phyloP scores from a whole-genome alignment of 495 filamentous ascomycete species.

The Aspergillus cristatus region DNA sequence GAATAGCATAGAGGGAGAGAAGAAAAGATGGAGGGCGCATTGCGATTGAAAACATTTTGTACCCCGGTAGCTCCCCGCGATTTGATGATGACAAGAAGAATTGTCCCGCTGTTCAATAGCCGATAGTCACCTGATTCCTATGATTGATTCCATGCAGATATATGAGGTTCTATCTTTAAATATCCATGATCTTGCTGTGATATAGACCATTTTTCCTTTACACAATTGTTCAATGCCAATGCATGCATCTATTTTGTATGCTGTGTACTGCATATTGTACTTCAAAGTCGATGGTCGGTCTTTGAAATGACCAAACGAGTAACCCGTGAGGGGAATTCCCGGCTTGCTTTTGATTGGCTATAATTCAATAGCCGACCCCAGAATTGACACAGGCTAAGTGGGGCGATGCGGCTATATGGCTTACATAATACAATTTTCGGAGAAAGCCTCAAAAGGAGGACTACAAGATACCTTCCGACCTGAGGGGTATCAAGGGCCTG shows the following conservation, averaged over 20 bases:
- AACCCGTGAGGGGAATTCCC: not conserved
- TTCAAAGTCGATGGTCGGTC: too few species aligned
- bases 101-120: not conserved
- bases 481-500: too few species aligned
- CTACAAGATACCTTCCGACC: too few species aligned
- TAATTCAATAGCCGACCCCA: conserved; percentile 4
- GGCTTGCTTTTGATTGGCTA: conserved; percentile 7
- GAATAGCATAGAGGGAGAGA: conserved; percentile 1
- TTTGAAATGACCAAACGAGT: not conserved
- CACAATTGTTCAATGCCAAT: not conserved
- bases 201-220: not conserved
- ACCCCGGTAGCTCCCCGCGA: not conserved
- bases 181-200: too few species aligned
- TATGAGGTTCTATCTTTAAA: too few species aligned
- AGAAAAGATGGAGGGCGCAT: not conserved
- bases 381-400: not conserved
- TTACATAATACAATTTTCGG: too few species aligned
- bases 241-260: not conserved
- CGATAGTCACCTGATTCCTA: not conserved
- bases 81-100: not conserved
- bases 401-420: conserved; percentile 1
- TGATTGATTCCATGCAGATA: too few species aligned
- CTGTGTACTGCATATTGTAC: not conserved
- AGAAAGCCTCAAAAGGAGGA: too few species aligned
- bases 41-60: not conserved